Evolutionary conservation across 1,284 basidiomycete genomes (phyloP).

Genomic region (Vanrija sp.): DNA sequence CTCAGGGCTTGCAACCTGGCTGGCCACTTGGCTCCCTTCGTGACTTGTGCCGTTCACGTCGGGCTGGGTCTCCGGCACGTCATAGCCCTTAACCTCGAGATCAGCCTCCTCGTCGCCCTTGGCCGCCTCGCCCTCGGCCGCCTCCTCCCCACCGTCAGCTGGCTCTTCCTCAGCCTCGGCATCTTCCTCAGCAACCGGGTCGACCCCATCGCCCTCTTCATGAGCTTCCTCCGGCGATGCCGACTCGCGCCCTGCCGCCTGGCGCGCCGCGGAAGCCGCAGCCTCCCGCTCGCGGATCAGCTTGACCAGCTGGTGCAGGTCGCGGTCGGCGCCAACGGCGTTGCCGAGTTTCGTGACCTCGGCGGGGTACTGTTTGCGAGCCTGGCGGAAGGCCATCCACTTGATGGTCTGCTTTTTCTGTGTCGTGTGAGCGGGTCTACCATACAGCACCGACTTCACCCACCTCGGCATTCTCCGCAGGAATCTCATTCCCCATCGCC

Average conservation of each 20-base stretch:
- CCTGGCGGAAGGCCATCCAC: slow-evolving; percentile 38
- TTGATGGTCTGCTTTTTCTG: slow-evolving; percentile 28
- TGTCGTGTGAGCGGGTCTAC: not conserved
- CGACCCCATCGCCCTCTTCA: slow-evolving; percentile 14
- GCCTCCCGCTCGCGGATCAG: slow-evolving; percentile 8
- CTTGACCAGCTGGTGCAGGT: slow-evolving; percentile 28
- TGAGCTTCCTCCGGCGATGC: slow-evolving; percentile 19
- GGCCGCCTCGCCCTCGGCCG: not conserved
- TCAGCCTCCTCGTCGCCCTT: not conserved
- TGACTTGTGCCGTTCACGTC: too few species aligned
- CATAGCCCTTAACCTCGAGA: not conserved
- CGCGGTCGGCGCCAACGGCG: slow-evolving; percentile 18
- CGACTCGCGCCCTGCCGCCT: slow-evolving; percentile 16
- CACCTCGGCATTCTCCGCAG: slow-evolving; percentile 28
- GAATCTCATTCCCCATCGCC: slow-evolving; percentile 33
- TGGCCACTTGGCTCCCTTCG: too few species aligned
- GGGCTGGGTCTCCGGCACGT: not conserved
- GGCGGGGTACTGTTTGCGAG: slow-evolving; percentile 27
- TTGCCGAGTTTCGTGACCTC: slow-evolving; percentile 15
- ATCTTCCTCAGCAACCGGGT: not conserved
- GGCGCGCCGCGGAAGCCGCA: slow-evolving; percentile 10
- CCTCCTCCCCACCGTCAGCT: not conserved
- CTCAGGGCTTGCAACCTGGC: too few species aligned
- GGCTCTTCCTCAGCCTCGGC: not conserved
- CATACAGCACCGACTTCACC: not conserved